phyloP scores from a whole-genome alignment of 208 protist species.

The Entamoeba histolytica region DNA sequence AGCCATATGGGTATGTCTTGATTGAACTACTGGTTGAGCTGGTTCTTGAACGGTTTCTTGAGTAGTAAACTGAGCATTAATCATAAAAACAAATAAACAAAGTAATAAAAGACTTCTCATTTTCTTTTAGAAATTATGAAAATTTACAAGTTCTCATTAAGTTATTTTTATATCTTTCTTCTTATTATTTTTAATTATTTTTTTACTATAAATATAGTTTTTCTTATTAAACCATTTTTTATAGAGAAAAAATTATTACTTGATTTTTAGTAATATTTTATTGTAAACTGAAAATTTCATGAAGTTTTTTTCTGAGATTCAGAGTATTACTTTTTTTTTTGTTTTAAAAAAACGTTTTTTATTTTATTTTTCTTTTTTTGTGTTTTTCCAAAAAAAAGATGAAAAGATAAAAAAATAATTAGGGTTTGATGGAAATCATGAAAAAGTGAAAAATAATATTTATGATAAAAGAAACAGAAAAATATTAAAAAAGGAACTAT shows the following conservation, averaged over 20 bases:
- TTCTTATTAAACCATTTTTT: background rate
- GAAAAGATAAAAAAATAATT: background rate
- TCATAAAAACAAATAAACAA: no score
- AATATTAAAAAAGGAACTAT: background rate
- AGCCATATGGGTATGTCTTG: background rate
- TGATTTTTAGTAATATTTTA: background rate
- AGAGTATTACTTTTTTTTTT: no score
- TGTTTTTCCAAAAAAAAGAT: background rate
- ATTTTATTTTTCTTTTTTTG: no score
- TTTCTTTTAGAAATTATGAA: background rate
- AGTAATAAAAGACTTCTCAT: background rate
- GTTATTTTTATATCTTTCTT: background rate
- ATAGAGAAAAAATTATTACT: background rate
- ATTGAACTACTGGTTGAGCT: no score
- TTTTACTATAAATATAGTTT: background rate
- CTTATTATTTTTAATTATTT: background rate
- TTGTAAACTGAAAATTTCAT: background rate
- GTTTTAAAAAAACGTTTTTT: no score
- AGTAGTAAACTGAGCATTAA: no score
- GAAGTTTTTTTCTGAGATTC: no score
- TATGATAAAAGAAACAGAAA: no score
- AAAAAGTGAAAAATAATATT: no score
- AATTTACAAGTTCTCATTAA: background rate
- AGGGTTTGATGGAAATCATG: no score
- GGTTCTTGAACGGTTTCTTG: no score